phyloP scores from a whole-genome alignment of 306 rosid genomes.

The Lagenaria siceraria region DNA sequence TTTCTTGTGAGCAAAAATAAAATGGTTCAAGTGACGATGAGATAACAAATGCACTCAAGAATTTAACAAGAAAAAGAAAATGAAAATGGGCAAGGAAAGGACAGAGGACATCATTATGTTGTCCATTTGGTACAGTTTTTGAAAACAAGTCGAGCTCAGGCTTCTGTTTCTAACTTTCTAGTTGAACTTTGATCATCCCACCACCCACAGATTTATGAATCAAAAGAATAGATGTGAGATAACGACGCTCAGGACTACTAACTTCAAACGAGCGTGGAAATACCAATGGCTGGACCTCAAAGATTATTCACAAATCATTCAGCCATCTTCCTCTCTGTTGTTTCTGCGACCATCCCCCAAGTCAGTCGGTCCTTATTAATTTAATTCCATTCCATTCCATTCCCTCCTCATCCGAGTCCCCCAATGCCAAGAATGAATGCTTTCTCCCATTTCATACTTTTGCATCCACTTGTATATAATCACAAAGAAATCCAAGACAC shows the following conservation, averaged over 20 bases:
- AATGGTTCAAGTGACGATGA: conserved; percentile 5
- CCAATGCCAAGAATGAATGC: not conserved
- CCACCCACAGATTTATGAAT: not conserved
- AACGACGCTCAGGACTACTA: not conserved
- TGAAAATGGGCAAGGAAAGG: not conserved
- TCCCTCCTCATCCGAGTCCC: not conserved
- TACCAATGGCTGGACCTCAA: not conserved
- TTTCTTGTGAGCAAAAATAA: conserved; percentile 18
- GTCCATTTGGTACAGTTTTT: not conserved
- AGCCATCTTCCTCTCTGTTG: not conserved
- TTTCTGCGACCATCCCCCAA: not conserved
- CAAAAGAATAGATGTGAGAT: not conserved
- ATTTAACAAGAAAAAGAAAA: not conserved
- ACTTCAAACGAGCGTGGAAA: not conserved
- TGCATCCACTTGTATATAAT: not conserved
- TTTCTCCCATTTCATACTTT: not conserved
- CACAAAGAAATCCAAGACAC: not conserved
- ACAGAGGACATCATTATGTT: conserved; percentile 11
- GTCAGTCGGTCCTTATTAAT: not conserved
- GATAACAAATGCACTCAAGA: conserved; percentile 21
- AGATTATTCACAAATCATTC: conserved; percentile 7
- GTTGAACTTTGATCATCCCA: not conserved
- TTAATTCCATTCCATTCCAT: not conserved
- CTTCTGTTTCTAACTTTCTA: conserved; percentile 4
- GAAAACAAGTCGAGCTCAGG: not conserved